These are phyloP conservation scores for Anaeromyces robustus DNA, from an alignment of 192 early-diverging fungal genomes.

Conservation along the genomic window DNA sequence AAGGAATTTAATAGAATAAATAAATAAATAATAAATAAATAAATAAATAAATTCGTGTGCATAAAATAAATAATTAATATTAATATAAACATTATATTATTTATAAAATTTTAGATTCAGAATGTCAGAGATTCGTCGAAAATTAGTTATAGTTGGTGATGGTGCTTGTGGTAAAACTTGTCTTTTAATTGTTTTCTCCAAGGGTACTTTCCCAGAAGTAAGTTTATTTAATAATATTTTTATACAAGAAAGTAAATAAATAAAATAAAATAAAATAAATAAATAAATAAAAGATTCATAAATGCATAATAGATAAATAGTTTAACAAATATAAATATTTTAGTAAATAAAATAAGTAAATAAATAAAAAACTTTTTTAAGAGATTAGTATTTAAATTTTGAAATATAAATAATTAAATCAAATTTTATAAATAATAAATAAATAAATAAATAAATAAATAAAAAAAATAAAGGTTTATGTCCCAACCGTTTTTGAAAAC, in stretches of 20 bases:
- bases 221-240: slow-evolving; percentile 7
- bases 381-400: not conserved
- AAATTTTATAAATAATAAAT: too few species aligned
- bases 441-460: not conserved
- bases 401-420: not conserved
- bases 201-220: slow-evolving; percentile 75
- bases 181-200: slow-evolving; percentile 67
- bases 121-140: slow-evolving; percentile 57
- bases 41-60: too few species aligned
- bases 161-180: slow-evolving; percentile 89
- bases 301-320: too few species aligned
- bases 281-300: not conserved
- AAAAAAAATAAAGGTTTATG: slow-evolving; percentile 33
- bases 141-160: slow-evolving; percentile 88
- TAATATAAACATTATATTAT: not conserved
- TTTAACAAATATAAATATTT: too few species aligned
- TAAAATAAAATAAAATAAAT: not conserved
- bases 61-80: not conserved
- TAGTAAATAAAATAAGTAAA: not conserved
- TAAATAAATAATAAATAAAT: not conserved
- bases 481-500: slow-evolving; percentile 79
- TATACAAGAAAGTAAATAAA: too few species aligned
- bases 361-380: too few species aligned
- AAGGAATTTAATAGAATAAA: not conserved
- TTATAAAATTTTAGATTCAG: slow-evolving; percentile 1